Evolutionary conservation across 1,284 basidiomycete genomes (phyloP).

Genomic region (Papiliotrema nemorosa): DNA sequence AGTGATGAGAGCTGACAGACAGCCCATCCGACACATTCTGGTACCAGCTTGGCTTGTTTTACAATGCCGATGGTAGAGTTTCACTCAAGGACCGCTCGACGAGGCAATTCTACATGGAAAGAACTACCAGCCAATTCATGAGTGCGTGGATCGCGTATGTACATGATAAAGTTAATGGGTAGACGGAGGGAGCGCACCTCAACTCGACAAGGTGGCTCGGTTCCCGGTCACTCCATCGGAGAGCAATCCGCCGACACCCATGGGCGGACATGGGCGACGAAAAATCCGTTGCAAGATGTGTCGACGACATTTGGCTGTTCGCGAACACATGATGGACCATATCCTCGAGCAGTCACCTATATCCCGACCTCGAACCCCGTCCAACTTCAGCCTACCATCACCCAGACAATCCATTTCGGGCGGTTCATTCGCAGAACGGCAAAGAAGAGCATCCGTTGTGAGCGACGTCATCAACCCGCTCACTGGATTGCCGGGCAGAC

Average conservation of each 20-base stretch:
- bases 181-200: conserved; percentile 63
- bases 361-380: conserved; percentile 42
- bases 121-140: conserved; percentile 68
- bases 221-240: conserved; percentile 65
- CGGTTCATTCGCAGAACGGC: not conserved
- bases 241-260: conserved; percentile 60
- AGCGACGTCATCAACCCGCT: conserved; percentile 45
- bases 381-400: conserved; percentile 27
- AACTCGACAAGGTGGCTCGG: conserved; percentile 69
- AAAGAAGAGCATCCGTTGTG: conserved; percentile 21
- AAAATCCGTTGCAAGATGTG: conserved; percentile 87
- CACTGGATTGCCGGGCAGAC: conserved; percentile 34
- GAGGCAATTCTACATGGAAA: conserved; percentile 74
- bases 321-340: conserved; percentile 89
- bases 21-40: conserved; percentile 79
- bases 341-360: conserved; percentile 53
- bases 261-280: conserved; percentile 36
- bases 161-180: not conserved
- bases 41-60: conserved; percentile 71
- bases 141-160: conserved; percentile 52
- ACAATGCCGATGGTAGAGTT: conserved; percentile 65
- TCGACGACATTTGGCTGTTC: conserved; percentile 77
- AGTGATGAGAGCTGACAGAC: not conserved
- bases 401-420: conserved; percentile 14
- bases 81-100: conserved; percentile 66